Percentiles rank a stretch among this genome's conserved stretches.
Conservation (phyloP, 768 basidiomycete genomes). For the Phaffia australis region DNA sequence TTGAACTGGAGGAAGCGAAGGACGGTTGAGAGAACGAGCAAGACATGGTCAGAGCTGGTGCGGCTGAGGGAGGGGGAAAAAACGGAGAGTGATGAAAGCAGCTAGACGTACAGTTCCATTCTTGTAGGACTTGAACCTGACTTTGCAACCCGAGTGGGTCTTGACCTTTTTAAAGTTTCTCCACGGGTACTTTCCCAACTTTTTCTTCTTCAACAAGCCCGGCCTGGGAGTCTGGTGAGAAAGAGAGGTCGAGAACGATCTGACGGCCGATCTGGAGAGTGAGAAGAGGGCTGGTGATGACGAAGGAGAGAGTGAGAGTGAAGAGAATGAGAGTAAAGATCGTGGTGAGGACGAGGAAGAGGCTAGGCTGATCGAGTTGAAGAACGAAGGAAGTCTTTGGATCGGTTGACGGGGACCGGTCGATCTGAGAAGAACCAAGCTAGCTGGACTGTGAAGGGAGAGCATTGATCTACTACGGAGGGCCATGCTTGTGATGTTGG, state of each 20-base stretch:
- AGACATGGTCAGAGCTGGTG: neutral
- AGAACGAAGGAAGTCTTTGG: no score
- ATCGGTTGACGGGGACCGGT: neutral
- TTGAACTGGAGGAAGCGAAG: slow-evolving; percentile 12
- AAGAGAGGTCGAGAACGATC: slow-evolving; percentile 10
- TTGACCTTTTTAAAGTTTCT: neutral
- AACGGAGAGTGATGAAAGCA: neutral
- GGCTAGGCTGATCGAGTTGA: neutral
- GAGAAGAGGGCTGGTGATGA: neutral
- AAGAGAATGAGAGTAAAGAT: slow-evolving; percentile 6
- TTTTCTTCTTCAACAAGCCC: slow-evolving; percentile 6
- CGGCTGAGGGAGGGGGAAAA: neutral
- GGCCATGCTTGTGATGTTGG: no score
- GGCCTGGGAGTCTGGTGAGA: neutral
- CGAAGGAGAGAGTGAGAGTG: slow-evolving; percentile 1
- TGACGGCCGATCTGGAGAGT: neutral
- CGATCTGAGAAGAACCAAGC: neutral
- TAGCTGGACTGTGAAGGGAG: no score
- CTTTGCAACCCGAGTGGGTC: slow-evolving; percentile 13
- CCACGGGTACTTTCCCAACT: neutral
- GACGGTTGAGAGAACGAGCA: neutral
- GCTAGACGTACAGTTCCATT: slow-evolving; percentile 10
- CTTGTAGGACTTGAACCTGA: slow-evolving; percentile 22
- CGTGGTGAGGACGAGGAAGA: slow-evolving; percentile 6
- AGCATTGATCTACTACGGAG: no score